These are phyloP conservation scores for Phaseolus lunatus DNA, from an alignment of 306 rosid genomes.

Conservation along the genomic window DNA sequence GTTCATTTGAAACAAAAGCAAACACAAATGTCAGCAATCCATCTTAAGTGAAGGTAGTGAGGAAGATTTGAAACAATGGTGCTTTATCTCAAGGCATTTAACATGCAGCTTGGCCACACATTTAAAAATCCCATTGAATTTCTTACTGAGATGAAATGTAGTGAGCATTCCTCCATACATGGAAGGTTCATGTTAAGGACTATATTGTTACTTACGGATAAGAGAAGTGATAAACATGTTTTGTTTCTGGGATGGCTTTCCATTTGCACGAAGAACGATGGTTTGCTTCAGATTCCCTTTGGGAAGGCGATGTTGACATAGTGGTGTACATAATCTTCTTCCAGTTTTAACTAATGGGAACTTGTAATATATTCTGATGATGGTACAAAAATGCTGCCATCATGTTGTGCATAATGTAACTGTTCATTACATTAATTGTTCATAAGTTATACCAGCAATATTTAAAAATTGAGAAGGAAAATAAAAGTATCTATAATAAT, in stretches of 20 bases:
- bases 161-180: not conserved
- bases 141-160: not conserved
- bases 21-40: slow-evolving; percentile 38
- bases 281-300: not conserved
- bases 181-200: not conserved
- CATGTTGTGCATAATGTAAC: not conserved
- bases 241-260: not conserved
- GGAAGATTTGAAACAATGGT: slow-evolving; percentile 16
- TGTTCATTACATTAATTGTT: not conserved
- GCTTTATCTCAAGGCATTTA: slow-evolving; percentile 32
- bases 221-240: not conserved
- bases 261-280: slow-evolving; percentile 13
- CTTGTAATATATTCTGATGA: slow-evolving; percentile 3
- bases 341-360: not conserved
- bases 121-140: slow-evolving; percentile 19
- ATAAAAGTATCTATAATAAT: no score
- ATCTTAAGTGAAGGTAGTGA: slow-evolving; percentile 36
- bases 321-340: slow-evolving; percentile 33
- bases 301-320: slow-evolving; percentile 26
- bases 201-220: not conserved
- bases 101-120: slow-evolving; percentile 11
- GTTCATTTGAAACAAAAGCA: slow-evolving; percentile 35
- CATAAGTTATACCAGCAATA: not conserved
- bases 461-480: no score
- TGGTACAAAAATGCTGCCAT: slow-evolving; percentile 30